A percentile compares a stretch with the other conserved stretches of the same genome.
These are phyloP conservation scores for Puccinia novopanici DNA, from an alignment of 1,284 basidiomycete species.

Conservation along the genomic window DNA sequence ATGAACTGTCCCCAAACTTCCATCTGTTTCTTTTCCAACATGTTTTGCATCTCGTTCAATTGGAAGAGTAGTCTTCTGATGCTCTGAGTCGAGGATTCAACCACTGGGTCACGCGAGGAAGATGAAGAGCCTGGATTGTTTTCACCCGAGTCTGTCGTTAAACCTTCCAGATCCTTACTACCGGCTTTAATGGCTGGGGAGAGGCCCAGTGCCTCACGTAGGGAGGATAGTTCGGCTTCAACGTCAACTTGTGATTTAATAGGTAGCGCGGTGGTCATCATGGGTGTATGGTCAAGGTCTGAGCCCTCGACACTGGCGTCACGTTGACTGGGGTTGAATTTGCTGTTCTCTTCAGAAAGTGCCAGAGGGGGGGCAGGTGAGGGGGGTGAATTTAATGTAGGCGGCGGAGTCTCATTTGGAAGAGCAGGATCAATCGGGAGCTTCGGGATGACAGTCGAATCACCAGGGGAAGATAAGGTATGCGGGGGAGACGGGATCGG, in stretches of 20 bases:
- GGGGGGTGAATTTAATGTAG: slow-evolving; percentile 8
- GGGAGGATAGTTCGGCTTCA: slow-evolving; percentile 43
- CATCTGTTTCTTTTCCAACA: slow-evolving; percentile 71
- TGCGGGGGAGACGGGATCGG: neutral
- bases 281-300: slow-evolving; percentile 31
- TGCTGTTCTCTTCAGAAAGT: slow-evolving; percentile 7
- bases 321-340: slow-evolving; percentile 12
- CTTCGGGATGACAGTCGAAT: neutral
- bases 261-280: slow-evolving; percentile 46
- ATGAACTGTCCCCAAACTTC: slow-evolving; percentile 89
- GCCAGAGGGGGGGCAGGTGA: neutral
- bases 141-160: neutral
- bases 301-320: slow-evolving; percentile 24
- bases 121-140: neutral
- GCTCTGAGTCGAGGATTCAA: slow-evolving; percentile 65
- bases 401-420: neutral
- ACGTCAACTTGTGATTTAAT: slow-evolving; percentile 48
- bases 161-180: neutral
- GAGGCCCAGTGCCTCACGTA: slow-evolving; percentile 39
- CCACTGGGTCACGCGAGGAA: neutral
- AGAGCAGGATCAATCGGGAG: neutral
- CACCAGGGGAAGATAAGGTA: neutral
- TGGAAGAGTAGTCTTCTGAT: slow-evolving; percentile 76
- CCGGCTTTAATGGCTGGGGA: slow-evolving; percentile 3
- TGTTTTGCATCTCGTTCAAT: slow-evolving; percentile 81